Percentiles rank a stretch among this genome's conserved stretches.
Evolutionary conservation across 73 alveolate genomes (phyloP).

Genomic region (Breviolum minutum): DNA sequence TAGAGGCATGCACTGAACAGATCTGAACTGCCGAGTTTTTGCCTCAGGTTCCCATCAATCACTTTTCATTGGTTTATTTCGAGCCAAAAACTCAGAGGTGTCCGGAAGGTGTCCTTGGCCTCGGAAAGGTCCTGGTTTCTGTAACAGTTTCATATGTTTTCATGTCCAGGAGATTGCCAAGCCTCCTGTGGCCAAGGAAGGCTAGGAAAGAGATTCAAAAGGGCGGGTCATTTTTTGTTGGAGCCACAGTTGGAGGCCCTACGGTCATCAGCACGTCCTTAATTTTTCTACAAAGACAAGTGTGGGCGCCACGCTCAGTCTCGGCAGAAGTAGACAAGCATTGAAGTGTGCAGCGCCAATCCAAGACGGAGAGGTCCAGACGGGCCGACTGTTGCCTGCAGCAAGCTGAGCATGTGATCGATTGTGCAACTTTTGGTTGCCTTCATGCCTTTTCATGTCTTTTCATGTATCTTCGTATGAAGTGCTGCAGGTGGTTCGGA

Average conservation of each 20-base stretch:
- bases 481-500: constrained; percentile 25
- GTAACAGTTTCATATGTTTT: not conserved
- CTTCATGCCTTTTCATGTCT: too few species aligned
- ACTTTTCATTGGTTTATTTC: not conserved
- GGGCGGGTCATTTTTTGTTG: not conserved
- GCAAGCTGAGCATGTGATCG: not conserved
- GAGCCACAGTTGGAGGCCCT: not conserved
- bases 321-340: not conserved
- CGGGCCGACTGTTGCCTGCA: constrained; percentile 15
- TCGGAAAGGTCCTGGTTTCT: not conserved
- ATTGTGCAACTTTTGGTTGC: not conserved
- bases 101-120: not conserved
- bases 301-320: not conserved
- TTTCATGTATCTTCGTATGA: not conserved
- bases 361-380: not conserved
- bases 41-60: not conserved
- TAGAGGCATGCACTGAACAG: not conserved
- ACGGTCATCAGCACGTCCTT: constrained; percentile 46
- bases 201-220: not conserved
- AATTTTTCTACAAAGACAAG: constrained; percentile 16
- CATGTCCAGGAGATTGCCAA: constrained; percentile 10
- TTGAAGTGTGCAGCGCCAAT: not conserved
- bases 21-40: not conserved
- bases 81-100: not conserved
- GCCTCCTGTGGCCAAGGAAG: constrained; percentile 11